Percentiles rank a stretch among this genome's conserved stretches.
phyloP scores from a whole-genome alignment of 2,329 filamentous ascomycete genomes.

The Exophiala calicioides region DNA sequence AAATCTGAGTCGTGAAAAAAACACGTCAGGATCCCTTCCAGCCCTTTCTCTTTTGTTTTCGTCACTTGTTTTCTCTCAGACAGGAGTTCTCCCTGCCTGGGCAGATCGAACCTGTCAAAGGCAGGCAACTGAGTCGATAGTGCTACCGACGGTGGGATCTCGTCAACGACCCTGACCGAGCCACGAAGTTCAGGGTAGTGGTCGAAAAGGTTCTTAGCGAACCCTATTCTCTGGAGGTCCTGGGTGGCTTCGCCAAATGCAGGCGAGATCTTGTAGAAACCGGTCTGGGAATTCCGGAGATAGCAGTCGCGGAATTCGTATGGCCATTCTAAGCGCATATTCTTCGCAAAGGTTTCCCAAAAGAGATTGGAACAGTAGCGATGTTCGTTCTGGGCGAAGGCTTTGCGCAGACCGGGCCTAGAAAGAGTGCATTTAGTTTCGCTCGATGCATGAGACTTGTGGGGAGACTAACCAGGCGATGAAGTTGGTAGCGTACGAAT shows the following conservation, averaged over 20 bases:
- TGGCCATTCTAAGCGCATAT: conserved; percentile 10
- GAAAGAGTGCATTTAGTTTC: too few species aligned
- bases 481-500: conserved; percentile 17
- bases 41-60: not conserved
- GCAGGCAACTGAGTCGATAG: too few species aligned
- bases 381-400: conserved; percentile 11
- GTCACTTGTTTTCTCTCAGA: too few species aligned
- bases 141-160: not conserved
- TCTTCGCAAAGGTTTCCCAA: conserved; percentile 6
- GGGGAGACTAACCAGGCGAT: conserved; percentile 4
- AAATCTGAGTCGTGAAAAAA: not conserved
- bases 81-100: not conserved
- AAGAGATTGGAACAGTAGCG: conserved; percentile 16
- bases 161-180: not conserved
- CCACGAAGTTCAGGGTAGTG: conserved; percentile 7
- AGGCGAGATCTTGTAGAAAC: conserved; percentile 4
- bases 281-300: conserved; percentile 1
- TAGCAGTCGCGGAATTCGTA: conserved; percentile 19
- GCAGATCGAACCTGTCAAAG: too few species aligned
- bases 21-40: not conserved
- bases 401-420: conserved; percentile 11
- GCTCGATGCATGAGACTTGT: not conserved
- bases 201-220: conserved; percentile 4
- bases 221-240: conserved; percentile 4
- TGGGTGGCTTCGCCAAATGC: not conserved